Evolutionary conservation across 208 protist genomes (phyloP), one percentile per base, ranked within the genome.

Genomic region (Leishmania tropica): DNA sequence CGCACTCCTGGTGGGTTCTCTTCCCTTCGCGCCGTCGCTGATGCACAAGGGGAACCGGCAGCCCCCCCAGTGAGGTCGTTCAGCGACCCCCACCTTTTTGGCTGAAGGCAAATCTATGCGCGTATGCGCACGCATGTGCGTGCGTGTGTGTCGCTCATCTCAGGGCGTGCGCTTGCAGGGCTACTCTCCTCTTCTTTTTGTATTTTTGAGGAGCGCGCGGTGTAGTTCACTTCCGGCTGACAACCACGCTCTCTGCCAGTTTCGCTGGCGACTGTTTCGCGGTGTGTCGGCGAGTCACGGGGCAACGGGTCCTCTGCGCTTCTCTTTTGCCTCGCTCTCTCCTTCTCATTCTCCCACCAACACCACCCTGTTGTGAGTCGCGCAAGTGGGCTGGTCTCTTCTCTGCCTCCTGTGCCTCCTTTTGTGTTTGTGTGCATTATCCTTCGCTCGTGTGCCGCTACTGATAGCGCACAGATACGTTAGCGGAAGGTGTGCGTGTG

Each of bases 331-430:
- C 56, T 53, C 11, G 8, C 48, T 53, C 48, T 53, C 48, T 17
- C 48, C 15, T 11, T 53, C 15, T 53, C 48, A 11, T 11, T 19
- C 48, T 17, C 8, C 48, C 48, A 53, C 48, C 48, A 53, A 11
- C 48, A 53, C 48, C 48, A 19, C 48, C 48, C 8, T 11, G 48
- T 53, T 17, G 48, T 53, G 48, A 11, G 48, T 53, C 2, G 1
- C 48, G 48, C 48, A 53, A 53, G 15, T 11, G 48, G 15, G 48
- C 11, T 19, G 48, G 17, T 53, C 2, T 53, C 48, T 51, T 60
- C 54, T 71, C 79, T 75, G 42, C 42, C 42, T 76, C 75, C 75
- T 76, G 53, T 71, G 45, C 21, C 17, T 47, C 37, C 68, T 42
- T 21, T 7, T 51, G 65, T 71, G 65, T 6, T 2, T 71, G 35